Evolutionary conservation across 2,329 filamentous ascomycete genomes (phyloP), one percentile per base, ranked within the genome.

Genomic region (Neoascochyta sp.): DNA sequence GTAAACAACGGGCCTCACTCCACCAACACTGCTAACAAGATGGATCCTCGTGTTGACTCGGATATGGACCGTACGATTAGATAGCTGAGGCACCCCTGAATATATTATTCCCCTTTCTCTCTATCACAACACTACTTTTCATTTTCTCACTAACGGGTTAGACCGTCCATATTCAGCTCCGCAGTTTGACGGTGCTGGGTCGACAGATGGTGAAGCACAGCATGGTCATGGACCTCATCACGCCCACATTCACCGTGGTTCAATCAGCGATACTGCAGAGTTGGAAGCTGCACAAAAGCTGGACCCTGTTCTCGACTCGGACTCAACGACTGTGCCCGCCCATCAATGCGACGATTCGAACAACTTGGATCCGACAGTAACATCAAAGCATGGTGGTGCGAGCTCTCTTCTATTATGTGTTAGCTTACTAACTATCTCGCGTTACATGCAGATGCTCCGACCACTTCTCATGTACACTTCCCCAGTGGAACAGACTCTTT

Each of bases 1-100:
- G 52, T 49, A 3, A 60, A 58, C 12, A 41, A 40, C 9, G 57
- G 56, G 4, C 43, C 49, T 4, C 57, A 60, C 29, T 43, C 36
- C 15, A 50, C 43, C 12, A 54, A 62, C 19, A 22, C 53, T 11
- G 39, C 47, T n/a, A 57, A 57, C 34, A 55, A 56, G 34, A 9
- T 52, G 1, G 54, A 55, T 27, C 53, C 52, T 11, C 34, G 47
- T 7, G 32, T 46, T 9, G 50, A 59, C 26, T 45, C 39, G 9
- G 52, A 57, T 27, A 31, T 19, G 4, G 51, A 50, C 26, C 56
- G 34, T 23, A 36, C 36, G 29, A 44, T 37, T 36, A 48, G 38
- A 42, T 46, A 44, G 30, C 36, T 26, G 20, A 34, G 21, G 21
- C 20, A 25, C 18, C 25, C 14, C 16, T 22, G 14, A 35, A 46